Evolutionary conservation across 805 yeast species (phyloP), one percentile per base, ranked within the genome.

Genomic region (Schwanniomyces polymorphus): DNA sequence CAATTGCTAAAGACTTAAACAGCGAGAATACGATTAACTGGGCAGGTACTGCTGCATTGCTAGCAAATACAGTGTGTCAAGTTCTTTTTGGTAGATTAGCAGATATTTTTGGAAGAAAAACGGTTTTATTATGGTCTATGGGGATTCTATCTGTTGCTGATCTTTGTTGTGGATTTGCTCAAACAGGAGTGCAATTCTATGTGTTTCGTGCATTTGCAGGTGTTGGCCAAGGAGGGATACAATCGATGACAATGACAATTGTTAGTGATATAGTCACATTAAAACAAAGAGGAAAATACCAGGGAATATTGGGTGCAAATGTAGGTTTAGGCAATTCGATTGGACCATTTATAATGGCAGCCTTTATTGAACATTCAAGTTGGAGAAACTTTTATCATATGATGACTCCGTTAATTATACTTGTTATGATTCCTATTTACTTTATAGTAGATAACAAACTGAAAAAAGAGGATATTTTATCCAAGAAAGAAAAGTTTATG

Each of bases 321-420:
- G 75, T 78, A 18, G 84, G 83, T 0, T 27, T 76, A 3, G 84
- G 84, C 4, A 77, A 76, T 52, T 75, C 78, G 2, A 56, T 76
- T 12, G 87, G 86, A 0, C 87, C 87, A 0, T 73, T 82, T 39
- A 51, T 80, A 7, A 79, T 82, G 63, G 78, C 82, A 31, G 80
- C 73, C 0, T 74, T 80, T 53, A 70, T 79, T 8, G 63, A 68
- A 45, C 56, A 58, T 41, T 56, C 58, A n/a, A 64, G 72, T 6
- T 82, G 87, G 87, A 68, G 82, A 44, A 73, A 78, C 54, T 75
- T 80, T 47, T 83, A 78, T 56, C 78, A 76, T 56, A 54, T 76
- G 42, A 61, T 76, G 53, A 61, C 76, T 21, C 82, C 85, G 3
- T 46, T 72, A 17, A 65, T 73, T 7, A 54, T 68, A 4, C 39